Percentiles rank a stretch among this genome's conserved stretches.
Conservation (phyloP, 768 basidiomycete genomes). For the Rubroboletus pulcherrimus region DNA sequence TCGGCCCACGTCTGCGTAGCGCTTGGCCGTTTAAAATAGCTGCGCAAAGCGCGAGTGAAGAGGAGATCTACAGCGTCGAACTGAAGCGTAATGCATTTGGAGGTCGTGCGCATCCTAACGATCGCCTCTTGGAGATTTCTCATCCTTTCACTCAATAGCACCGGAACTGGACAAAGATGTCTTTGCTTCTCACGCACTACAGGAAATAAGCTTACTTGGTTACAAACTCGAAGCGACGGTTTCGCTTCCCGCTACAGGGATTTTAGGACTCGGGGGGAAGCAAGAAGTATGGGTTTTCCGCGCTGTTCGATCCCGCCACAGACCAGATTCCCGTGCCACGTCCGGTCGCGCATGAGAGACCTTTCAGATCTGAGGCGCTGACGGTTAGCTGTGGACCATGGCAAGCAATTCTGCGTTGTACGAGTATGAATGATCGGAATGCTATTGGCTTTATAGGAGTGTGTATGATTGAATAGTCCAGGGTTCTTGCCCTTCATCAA, state of each 20-base stretch:
- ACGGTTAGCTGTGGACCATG: background rate
- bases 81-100: conserved; percentile 42
- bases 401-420: conserved; percentile 10
- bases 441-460: background rate
- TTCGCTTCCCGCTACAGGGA: conserved; percentile 45
- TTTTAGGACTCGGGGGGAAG: conserved; percentile 38
- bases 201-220: conserved; percentile 51
- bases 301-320: conserved; percentile 32
- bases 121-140: background rate
- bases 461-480: background rate
- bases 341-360: conserved; percentile 19
- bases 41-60: conserved; percentile 43
- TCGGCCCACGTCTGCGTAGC: conserved; percentile 37
- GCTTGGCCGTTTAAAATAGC: conserved; percentile 42
- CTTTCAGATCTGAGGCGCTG: background rate
- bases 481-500: conserved; percentile 15
- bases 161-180: conserved; percentile 47
- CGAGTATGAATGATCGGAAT: conserved; percentile 4
- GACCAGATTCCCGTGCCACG: conserved; percentile 27
- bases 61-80: conserved; percentile 52
- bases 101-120: conserved; percentile 18
- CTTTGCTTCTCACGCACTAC: conserved; percentile 61
- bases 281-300: conserved; percentile 68
- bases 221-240: conserved; percentile 66
- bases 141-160: conserved; percentile 23